phyloP scores from a whole-genome alignment of 106 monocot species.

The Hemerocallis citrina region DNA sequence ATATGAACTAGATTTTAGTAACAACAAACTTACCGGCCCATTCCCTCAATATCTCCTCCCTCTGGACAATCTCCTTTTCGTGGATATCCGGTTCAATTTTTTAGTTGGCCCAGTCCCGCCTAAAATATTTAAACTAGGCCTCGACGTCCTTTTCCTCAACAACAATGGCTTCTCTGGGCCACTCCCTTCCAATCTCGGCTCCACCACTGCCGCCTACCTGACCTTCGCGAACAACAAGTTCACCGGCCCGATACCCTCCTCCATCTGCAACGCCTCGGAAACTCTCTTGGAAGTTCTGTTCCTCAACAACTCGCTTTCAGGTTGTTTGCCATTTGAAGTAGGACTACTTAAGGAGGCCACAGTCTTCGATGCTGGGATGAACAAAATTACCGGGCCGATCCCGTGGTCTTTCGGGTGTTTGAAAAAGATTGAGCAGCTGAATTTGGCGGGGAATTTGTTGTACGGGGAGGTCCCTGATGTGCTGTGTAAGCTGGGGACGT shows the following conservation, averaged over 20 bases:
- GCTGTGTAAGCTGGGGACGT: conserved; percentile 10
- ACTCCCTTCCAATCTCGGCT: conserved; percentile 28
- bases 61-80: conserved; percentile 8
- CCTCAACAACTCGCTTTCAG: conserved; percentile 42
- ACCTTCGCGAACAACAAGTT: conserved; percentile 59
- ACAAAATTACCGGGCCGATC: conserved; percentile 44
- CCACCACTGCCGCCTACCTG: conserved; percentile 18
- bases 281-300: conserved; percentile 45
- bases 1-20: conserved; percentile 53
- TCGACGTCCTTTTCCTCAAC: conserved; percentile 43
- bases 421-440: conserved; percentile 41
- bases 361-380: conserved; percentile 44
- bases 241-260: conserved; percentile 36
- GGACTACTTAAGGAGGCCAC: conserved; percentile 33
- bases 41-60: conserved; percentile 19
- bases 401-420: conserved; percentile 49
- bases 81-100: conserved; percentile 42
- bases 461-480: conserved; percentile 45
- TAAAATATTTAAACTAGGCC: conserved; percentile 5
- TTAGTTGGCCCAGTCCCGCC: conserved; percentile 33
- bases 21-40: conserved; percentile 28
- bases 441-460: conserved; percentile 44
- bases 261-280: conserved; percentile 19
- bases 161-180: conserved; percentile 32
- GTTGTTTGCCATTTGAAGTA: conserved; percentile 47